A percentile compares a stretch with the other conserved stretches of the same genome.
Evolutionary conservation across 148 eudicot genomes (phyloP).

Genomic region (Camellia japonica): DNA sequence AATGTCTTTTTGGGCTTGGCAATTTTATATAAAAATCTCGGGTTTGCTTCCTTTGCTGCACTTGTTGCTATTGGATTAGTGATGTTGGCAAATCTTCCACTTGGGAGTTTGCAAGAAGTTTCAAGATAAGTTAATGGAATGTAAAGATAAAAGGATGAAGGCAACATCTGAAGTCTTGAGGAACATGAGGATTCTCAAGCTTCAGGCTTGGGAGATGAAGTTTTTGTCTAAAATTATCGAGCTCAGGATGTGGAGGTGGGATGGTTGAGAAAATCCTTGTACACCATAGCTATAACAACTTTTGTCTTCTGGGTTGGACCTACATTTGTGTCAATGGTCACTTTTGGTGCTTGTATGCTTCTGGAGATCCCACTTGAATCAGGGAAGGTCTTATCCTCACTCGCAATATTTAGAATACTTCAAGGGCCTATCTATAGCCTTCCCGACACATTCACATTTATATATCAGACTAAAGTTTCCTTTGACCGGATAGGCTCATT

Average conservation of each 20-base stretch:
- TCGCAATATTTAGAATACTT: slow-evolving; percentile 49
- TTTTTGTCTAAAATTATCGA: slow-evolving; percentile 46
- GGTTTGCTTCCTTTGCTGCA: slow-evolving; percentile 53
- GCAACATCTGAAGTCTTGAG: slow-evolving; percentile 49
- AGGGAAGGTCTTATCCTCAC: slow-evolving; percentile 45
- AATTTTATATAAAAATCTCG: slow-evolving; percentile 45
- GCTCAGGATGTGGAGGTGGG: slow-evolving; percentile 34
- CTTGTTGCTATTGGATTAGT: slow-evolving; percentile 32
- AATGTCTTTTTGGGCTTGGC: slow-evolving; percentile 43
- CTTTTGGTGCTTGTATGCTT: slow-evolving; percentile 42
- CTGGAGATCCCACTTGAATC: slow-evolving; percentile 54
- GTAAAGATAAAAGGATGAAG: slow-evolving; percentile 53
- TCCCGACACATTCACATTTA: slow-evolving; percentile 49
- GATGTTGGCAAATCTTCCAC: slow-evolving; percentile 46
- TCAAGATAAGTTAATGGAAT: slow-evolving; percentile 42
- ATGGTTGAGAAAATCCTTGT: slow-evolving; percentile 44
- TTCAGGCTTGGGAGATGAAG: slow-evolving; percentile 62
- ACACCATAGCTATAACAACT: slow-evolving; percentile 29
- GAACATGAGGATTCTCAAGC: slow-evolving; percentile 57
- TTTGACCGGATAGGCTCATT: slow-evolving; percentile 52
- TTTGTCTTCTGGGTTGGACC: slow-evolving; percentile 56
- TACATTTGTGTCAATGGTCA: slow-evolving; percentile 40
- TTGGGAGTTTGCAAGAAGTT: slow-evolving; percentile 38
- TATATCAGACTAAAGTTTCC: slow-evolving; percentile 52
- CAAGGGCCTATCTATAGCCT: slow-evolving; percentile 46